A percentile compares a stretch with the other conserved stretches of the same genome.
Evolutionary conservation across 106 monocot species (phyloP).

Genomic region (Apostasia ramifera): DNA sequence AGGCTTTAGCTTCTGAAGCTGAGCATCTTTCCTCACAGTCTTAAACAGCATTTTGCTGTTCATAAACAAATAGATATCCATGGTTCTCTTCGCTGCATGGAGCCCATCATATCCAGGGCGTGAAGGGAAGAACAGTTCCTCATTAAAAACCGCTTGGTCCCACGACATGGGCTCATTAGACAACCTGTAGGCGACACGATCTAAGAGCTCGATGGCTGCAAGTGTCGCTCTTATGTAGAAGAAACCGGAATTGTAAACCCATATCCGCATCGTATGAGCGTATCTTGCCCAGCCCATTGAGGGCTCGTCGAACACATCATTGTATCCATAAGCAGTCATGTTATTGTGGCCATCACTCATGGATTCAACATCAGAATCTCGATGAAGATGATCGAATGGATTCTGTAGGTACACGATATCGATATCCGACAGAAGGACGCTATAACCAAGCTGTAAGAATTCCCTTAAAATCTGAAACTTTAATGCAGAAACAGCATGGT

Average conservation of each 20-base stretch:
- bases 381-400: slow-evolving; percentile 80
- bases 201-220: slow-evolving; percentile 86
- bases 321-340: slow-evolving; percentile 80
- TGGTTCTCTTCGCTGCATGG: slow-evolving; percentile 76
- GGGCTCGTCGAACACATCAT: slow-evolving; percentile 90
- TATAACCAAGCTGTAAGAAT: slow-evolving; percentile 93
- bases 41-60: slow-evolving; percentile 97
- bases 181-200: slow-evolving; percentile 70
- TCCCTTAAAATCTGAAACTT: slow-evolving; percentile 87
- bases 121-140: slow-evolving; percentile 82
- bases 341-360: slow-evolving; percentile 95
- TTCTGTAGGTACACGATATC: slow-evolving; percentile 90
- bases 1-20: slow-evolving; percentile 48
- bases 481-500: slow-evolving; percentile 89
- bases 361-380: slow-evolving; percentile 91
- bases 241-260: slow-evolving; percentile 98
- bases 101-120: slow-evolving; percentile 87
- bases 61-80: slow-evolving; percentile 97
- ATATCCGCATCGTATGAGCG: slow-evolving; percentile 92
- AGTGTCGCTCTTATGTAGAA: slow-evolving; percentile 87
- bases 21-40: slow-evolving; percentile 61
- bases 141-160: slow-evolving; percentile 97
- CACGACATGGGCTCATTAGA: slow-evolving; percentile 39
- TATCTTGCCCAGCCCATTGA: slow-evolving; percentile 93
- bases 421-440: slow-evolving; percentile 86